Evolutionary conservation across 2,329 filamentous ascomycete species (phyloP), one percentile per base, ranked within the genome.

Genomic region (Myriosclerotinia duriaeana): DNA sequence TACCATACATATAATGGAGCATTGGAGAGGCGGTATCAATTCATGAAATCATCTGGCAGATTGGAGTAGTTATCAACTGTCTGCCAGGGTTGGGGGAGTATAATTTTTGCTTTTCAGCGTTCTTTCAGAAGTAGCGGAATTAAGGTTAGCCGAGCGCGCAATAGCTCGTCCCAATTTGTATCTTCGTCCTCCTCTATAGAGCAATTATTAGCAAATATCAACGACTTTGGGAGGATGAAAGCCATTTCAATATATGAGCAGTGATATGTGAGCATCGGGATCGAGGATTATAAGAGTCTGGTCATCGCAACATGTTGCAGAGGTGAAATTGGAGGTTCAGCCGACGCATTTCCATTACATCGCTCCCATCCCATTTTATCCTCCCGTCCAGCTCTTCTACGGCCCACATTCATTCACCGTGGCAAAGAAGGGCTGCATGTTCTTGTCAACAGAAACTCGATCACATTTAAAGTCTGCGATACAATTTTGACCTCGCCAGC

Each of bases 201-300:
- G 73, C 69, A 74, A 74, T 70, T 71, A 68, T 74, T 68, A 71
- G 70, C 70, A 70, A 70, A 71, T 53, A 60, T 42, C 66, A 66
- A 63, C 69, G 66, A 72, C 69, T 68, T 69, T 67, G 70, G 70
- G 64, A 36, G 68, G 66, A 61, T 58, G 53, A 69, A 67, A 66
- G 69, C 62, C 50, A 69, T 70, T 62, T 65, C 66, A 63, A 68
- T 46, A 56, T 53, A 60, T 72, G 70, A 72, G 69, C 42, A 71
- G 69, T 75, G 70, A 74, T 72, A 71, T 70, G 67, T 71, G 71
- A 72, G 67, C 67, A 68, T 52, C 30, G 36, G 64, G 54, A 53
- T 34, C 34, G 53, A 64, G 40, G 42, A 64, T 48, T 14, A 40
- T 26, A 58, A 56, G 62, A 58, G 61, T 52, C 50, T 61, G 67